A percentile compares a stretch with the other conserved stretches of the same genome.
Evolutionary conservation across 495 filamentous ascomycete species (phyloP).

Genomic region (Tuber aestivum): DNA sequence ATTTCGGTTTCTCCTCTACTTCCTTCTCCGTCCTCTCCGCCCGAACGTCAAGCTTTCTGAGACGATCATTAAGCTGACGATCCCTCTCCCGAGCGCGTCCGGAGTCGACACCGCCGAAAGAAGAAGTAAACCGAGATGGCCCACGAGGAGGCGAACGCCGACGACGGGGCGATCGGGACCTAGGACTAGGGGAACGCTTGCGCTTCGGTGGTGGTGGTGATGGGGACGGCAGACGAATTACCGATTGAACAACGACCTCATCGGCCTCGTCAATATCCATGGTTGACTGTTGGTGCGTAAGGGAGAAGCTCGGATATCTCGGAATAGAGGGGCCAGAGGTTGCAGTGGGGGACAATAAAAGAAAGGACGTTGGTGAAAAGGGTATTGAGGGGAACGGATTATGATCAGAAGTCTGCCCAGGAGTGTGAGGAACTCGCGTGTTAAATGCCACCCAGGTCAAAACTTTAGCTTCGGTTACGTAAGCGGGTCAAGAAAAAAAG

Average conservation of each 20-base stretch:
- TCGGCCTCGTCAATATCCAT: constrained; percentile 7
- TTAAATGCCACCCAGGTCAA: background rate
- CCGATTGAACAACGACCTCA: constrained; percentile 55
- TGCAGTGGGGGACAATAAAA: background rate
- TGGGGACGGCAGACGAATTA: constrained; percentile 63
- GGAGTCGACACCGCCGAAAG: constrained; percentile 51
- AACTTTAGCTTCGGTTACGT: background rate
- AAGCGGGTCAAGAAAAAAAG: background rate
- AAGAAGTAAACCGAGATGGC: constrained; percentile 42
- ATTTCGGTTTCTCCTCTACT: constrained; percentile 72
- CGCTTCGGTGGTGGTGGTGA: constrained; percentile 51
- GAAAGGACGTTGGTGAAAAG: background rate
- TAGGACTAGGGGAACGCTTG: constrained; percentile 56
- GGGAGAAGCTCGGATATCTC: background rate
- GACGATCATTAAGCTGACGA: constrained; percentile 57
- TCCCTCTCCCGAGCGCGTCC: constrained; percentile 57
- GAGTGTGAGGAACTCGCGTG: background rate
- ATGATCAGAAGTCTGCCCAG: background rate
- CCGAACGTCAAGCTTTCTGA: constrained; percentile 51
- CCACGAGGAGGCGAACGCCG: constrained; percentile 55
- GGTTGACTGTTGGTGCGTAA: background rate
- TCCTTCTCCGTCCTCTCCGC: constrained; percentile 45
- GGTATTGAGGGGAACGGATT: background rate
- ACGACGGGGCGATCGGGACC: constrained; percentile 60
- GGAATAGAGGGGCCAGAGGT: background rate